phyloP scores from a whole-genome alignment of 129 eudicot genomes.

The Smallanthus sonchifolius region DNA sequence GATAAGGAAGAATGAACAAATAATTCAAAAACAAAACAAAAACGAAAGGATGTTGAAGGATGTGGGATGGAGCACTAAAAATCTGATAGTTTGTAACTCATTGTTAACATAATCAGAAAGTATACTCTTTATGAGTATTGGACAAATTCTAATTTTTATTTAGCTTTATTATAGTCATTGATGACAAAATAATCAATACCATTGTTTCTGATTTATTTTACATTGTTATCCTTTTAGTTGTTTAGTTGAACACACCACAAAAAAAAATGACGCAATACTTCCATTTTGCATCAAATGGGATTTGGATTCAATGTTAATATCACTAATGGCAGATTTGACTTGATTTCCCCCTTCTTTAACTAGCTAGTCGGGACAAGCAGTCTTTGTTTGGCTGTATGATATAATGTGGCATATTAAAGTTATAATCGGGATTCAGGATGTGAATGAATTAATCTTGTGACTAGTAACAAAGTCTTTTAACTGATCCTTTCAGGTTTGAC shows the following conservation, averaged over 20 bases:
- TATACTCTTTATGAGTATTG: neutral
- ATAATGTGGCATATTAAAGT: neutral
- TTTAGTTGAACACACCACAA: neutral
- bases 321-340: neutral
- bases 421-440: neutral
- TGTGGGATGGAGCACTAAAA: neutral
- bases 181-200: neutral
- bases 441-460: neutral
- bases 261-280: neutral
- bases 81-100: neutral
- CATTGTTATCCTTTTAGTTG: neutral
- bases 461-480: neutral
- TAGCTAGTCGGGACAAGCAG: neutral
- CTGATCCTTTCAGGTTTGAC: conserved; percentile 59
- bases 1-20: neutral
- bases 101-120: neutral
- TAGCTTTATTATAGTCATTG: neutral
- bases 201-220: neutral
- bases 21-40: neutral
- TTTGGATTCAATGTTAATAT: neutral
- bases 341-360: neutral
- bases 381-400: neutral
- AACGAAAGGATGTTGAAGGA: neutral
- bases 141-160: neutral
- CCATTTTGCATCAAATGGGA: neutral